Conservation (phyloP, 306 rosid species). For the Pueraria montana region DNA sequence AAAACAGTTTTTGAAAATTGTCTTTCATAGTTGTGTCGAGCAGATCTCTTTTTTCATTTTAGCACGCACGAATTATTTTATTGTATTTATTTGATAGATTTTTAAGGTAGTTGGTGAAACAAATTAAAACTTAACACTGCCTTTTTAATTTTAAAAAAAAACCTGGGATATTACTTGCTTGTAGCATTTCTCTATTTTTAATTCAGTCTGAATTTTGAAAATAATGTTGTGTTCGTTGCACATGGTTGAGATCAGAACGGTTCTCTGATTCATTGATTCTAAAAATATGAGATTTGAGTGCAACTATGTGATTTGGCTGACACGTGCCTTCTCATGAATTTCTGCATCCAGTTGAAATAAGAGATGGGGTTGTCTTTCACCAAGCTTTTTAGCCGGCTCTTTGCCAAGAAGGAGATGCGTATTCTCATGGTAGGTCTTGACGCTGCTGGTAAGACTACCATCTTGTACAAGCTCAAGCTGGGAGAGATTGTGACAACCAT, state of each 20-base stretch:
- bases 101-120: conserved; percentile 1
- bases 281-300: conserved; percentile 29
- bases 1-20: background rate
- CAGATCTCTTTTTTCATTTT: conserved; percentile 28
- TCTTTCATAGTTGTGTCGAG: background rate
- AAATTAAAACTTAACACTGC: background rate
- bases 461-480: conserved; percentile 79
- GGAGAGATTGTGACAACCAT: conserved; percentile 84
- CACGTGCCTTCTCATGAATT: conserved; percentile 28
- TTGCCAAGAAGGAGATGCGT: conserved; percentile 79
- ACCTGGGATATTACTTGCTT: background rate
- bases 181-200: background rate
- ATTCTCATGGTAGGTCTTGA: conserved; percentile 59
- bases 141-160: background rate
- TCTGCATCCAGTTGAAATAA: conserved; percentile 49
- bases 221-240: conserved; percentile 12
- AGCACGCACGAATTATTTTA: background rate
- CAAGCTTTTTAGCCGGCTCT: conserved; percentile 80
- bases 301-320: conserved; percentile 2
- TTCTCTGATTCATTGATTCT: background rate
- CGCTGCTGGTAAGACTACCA: conserved; percentile 77
- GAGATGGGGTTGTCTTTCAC: conserved; percentile 77
- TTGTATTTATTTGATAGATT: conserved; percentile 6
- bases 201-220: background rate
- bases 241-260: background rate